A percentile compares a stretch with the other conserved stretches of the same genome.
These are phyloP conservation scores for Cladosporium phlei DNA, from an alignment of 2,329 filamentous ascomycete genomes.

Conservation along the genomic window DNA sequence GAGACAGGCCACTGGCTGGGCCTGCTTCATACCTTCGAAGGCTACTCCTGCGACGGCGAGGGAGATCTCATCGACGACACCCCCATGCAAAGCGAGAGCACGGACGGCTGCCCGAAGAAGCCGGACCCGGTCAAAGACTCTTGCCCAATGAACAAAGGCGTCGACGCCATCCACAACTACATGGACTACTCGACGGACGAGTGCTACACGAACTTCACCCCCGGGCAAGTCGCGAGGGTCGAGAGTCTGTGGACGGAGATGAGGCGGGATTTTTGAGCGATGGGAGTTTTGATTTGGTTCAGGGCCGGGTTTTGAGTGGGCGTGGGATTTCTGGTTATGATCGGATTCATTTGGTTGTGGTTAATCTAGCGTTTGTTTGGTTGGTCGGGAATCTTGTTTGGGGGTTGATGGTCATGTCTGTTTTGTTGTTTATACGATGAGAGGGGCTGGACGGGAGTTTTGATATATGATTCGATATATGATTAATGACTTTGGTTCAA, in stretches of 20 bases:
- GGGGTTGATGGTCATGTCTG: no score
- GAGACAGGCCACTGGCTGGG: conserved; percentile 48
- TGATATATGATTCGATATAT: no score
- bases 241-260: conserved; percentile 48
- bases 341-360: no score
- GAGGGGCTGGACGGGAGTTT: no score
- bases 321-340: no score
- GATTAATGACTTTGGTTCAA: no score
- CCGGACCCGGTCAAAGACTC: conserved; percentile 46
- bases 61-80: conserved; percentile 45
- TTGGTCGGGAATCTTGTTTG: no score
- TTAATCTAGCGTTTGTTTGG: no score
- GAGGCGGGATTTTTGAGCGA: conserved; percentile 27
- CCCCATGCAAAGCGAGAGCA: conserved; percentile 39
- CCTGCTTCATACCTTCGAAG: conserved; percentile 45
- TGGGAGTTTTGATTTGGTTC: background rate
- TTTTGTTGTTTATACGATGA: no score
- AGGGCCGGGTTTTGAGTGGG: background rate
- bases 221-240: conserved; percentile 48
- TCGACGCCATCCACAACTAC: conserved; percentile 54
- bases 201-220: conserved; percentile 52
- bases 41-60: conserved; percentile 40
- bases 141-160: conserved; percentile 43
- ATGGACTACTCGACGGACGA: conserved; percentile 57
- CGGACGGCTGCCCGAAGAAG: conserved; percentile 50